Percentiles rank a stretch among this genome's conserved stretches.
Conservation (phyloP, 768 basidiomycete species). For the Austroboletus eburneus region DNA sequence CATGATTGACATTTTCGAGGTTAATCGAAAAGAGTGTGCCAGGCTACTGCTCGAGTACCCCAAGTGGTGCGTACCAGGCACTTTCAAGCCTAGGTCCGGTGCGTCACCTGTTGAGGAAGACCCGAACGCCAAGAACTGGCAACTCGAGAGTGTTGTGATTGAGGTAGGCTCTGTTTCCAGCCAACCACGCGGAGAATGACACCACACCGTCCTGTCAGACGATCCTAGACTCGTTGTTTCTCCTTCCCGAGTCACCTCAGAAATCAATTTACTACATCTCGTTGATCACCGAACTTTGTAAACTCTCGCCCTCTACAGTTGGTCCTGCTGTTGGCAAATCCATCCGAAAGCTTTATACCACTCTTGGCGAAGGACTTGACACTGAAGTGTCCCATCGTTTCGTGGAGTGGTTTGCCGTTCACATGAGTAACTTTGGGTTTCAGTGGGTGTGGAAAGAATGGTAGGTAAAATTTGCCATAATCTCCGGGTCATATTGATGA, state of each 20-base stretch:
- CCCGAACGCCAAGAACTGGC: slow-evolving; percentile 66
- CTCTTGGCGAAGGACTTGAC: slow-evolving; percentile 83
- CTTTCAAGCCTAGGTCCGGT: slow-evolving; percentile 77
- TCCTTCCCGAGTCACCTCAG: slow-evolving; percentile 72
- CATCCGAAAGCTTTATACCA: slow-evolving; percentile 78
- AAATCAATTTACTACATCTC: slow-evolving; percentile 84
- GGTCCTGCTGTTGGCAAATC: slow-evolving; percentile 97
- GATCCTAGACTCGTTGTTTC: slow-evolving; percentile 66
- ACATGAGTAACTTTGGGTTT: slow-evolving; percentile 98
- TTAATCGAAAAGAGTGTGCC: slow-evolving; percentile 95
- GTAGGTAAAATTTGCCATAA: slow-evolving; percentile 39
- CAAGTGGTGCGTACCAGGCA: slow-evolving; percentile 76
- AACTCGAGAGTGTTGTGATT: slow-evolving; percentile 83
- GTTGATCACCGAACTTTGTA: slow-evolving; percentile 90
- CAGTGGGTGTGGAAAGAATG: slow-evolving; percentile 99
- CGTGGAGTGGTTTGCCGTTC: slow-evolving; percentile 92
- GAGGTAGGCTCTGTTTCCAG: slow-evolving; percentile 49
- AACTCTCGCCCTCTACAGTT: slow-evolving; percentile 85
- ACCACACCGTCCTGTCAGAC: slow-evolving; percentile 39
- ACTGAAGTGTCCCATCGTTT: slow-evolving; percentile 78
- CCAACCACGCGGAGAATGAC: not conserved
- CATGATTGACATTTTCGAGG: slow-evolving; percentile 83
- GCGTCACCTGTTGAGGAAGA: slow-evolving; percentile 47
- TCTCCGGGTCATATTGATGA: not conserved
- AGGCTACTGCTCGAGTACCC: slow-evolving; percentile 81